A percentile compares a stretch with the other conserved stretches of the same genome.
Conservation (phyloP, 176 grass and related monocot species). For the Puya raimondii region DNA sequence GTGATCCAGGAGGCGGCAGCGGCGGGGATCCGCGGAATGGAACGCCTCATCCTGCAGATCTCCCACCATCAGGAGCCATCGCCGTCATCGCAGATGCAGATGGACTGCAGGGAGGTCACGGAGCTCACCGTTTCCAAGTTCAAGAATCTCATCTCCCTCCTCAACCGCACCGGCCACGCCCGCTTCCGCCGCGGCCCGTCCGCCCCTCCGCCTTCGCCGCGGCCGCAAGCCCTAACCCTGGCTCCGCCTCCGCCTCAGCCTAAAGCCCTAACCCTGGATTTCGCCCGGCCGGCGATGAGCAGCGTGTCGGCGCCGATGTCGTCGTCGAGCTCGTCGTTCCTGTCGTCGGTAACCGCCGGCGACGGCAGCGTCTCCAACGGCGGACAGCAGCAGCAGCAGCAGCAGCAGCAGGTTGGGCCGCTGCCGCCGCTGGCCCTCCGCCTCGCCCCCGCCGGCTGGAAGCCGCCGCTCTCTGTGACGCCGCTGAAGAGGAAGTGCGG, state of each 20-base stretch:
- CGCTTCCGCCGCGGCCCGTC: slow-evolving; percentile 52
- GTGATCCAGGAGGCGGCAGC: slow-evolving; percentile 69
- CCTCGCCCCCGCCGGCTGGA: slow-evolving; percentile 14
- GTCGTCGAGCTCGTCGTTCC: slow-evolving; percentile 57
- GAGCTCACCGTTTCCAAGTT: slow-evolving; percentile 75
- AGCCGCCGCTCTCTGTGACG: slow-evolving; percentile 24
- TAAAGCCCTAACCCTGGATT: slow-evolving; percentile 39
- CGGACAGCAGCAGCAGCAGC: slow-evolving; percentile 4
- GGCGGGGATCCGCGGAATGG: slow-evolving; percentile 61
- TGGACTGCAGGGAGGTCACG: slow-evolving; percentile 62
- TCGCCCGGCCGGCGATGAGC: slow-evolving; percentile 12
- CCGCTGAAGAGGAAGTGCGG: slow-evolving; percentile 35
- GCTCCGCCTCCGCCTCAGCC: slow-evolving; percentile 12
- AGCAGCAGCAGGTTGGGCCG: background rate
- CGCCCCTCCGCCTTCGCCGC: background rate
- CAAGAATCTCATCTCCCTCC: slow-evolving; percentile 74
- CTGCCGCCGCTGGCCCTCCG: background rate
- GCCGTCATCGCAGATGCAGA: background rate
- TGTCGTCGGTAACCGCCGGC: slow-evolving; percentile 51
- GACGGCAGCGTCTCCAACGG: slow-evolving; percentile 83
- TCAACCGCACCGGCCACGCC: slow-evolving; percentile 78
- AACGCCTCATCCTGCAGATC: slow-evolving; percentile 60
- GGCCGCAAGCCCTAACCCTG: background rate
- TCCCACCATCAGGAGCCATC: slow-evolving; percentile 11
- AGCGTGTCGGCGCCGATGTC: slow-evolving; percentile 53